Conservation (phyloP, 2,329 filamentous ascomycete genomes). For the Colletotrichum neosansevieriae region DNA sequence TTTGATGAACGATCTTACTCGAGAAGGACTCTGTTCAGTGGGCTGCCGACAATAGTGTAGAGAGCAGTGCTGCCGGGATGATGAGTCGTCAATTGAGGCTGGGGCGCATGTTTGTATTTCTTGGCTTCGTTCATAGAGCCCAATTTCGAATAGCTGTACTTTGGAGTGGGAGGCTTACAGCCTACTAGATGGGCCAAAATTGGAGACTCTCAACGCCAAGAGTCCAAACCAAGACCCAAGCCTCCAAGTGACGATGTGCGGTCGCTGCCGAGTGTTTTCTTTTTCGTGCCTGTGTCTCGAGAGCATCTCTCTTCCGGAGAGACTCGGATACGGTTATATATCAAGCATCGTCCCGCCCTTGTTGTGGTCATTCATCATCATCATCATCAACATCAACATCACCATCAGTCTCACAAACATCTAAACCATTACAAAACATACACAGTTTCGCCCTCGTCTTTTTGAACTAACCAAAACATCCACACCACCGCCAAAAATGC, state of each 20-base stretch:
- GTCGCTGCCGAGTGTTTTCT: not conserved
- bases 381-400: no score
- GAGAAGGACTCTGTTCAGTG: not conserved
- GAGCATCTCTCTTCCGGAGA: not conserved
- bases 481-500: conserved; percentile 33
- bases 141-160: conserved; percentile 34
- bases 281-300: not conserved
- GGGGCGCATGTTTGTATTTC: conserved; percentile 22
- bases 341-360: conserved; percentile 15
- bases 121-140: conserved; percentile 36
- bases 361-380: not conserved
- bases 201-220: conserved; percentile 31
- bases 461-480: not conserved
- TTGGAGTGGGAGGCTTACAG: conserved; percentile 22
- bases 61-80: conserved; percentile 15
- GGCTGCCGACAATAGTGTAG: not conserved
- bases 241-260: conserved; percentile 37
- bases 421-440: not conserved
- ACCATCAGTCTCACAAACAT: conserved; percentile 1
- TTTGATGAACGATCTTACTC: not conserved
- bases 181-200: conserved; percentile 9
- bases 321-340: conserved; percentile 22
- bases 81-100: conserved; percentile 37
- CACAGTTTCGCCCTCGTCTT: not conserved
- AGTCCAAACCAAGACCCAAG: conserved; percentile 37